phyloP scores from a whole-genome alignment of 345 rosid genomes.

The Citrus mangshanensis region DNA sequence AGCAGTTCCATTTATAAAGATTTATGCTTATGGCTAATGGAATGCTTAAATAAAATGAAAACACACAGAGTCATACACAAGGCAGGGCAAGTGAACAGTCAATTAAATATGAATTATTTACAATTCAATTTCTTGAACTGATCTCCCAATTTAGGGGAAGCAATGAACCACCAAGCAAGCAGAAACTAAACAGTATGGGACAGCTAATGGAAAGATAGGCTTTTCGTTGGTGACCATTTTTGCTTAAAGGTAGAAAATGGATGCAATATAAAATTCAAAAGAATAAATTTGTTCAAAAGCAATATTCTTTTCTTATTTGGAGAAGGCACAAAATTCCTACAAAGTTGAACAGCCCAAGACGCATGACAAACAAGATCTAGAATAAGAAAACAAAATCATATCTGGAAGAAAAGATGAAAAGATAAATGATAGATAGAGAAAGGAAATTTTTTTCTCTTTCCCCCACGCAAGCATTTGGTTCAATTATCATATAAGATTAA shows the following conservation, averaged over 20 bases:
- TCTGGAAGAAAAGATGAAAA: neutral
- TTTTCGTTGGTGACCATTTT: neutral
- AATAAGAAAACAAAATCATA: neutral
- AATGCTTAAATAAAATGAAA: neutral
- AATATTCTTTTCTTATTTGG: neutral
- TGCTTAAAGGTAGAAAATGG: neutral
- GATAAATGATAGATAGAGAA: neutral
- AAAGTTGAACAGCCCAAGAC: neutral
- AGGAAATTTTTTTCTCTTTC: too few relatives aligned
- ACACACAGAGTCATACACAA: neutral
- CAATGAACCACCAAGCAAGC: neutral
- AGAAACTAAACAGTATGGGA: neutral
- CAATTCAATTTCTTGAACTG: neutral
- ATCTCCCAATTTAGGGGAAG: neutral
- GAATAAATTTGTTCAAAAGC: neutral
- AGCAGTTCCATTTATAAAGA: neutral
- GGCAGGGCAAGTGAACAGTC: neutral
- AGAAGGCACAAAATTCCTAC: neutral
- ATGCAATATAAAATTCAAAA: neutral
- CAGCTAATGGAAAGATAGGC: neutral
- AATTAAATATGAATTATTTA: neutral
- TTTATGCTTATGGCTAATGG: neutral
- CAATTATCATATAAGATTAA: neutral
- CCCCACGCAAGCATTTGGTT: neutral
- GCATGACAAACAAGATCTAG: neutral